phyloP scores from a whole-genome alignment of 257 asterid species.

The Solanum gracilifrons region DNA sequence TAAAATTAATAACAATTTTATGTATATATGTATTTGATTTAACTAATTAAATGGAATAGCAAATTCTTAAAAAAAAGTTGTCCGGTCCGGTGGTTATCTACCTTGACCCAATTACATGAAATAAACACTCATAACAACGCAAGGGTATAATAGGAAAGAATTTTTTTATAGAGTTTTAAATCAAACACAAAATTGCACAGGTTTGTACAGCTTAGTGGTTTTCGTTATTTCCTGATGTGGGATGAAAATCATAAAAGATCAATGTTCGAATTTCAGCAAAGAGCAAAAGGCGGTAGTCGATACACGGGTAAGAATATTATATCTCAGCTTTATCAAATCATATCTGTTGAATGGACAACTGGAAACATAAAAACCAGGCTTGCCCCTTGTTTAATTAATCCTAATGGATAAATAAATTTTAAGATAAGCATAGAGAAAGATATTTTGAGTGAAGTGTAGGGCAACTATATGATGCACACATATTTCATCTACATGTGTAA shows the following conservation, averaged over 20 bases:
- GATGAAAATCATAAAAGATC: not conserved
- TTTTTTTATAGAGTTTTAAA: too few species aligned
- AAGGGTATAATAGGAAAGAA: too few species aligned
- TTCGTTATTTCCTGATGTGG: not conserved
- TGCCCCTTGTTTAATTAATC: not conserved
- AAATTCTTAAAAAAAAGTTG: too few species aligned
- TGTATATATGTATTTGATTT: too few species aligned
- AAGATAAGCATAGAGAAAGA: not conserved
- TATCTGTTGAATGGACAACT: not conserved
- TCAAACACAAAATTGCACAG: too few species aligned
- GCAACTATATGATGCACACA: not conserved
- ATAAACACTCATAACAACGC: too few species aligned
- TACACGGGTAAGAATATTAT: not conserved
- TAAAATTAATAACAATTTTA: too few species aligned
- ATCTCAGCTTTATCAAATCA: not conserved
- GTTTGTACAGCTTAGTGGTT: not conserved
- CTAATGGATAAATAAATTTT: not conserved
- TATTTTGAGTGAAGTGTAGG: not conserved
- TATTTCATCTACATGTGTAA: not conserved
- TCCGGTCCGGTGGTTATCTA: too few species aligned
- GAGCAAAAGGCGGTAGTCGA: not conserved
- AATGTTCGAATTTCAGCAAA: not conserved
- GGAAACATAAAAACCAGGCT: not conserved
- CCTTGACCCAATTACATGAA: too few species aligned
- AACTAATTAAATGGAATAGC: too few species aligned